A percentile compares a stretch with the other conserved stretches of the same genome.
Conservation (phyloP, 352 stramenopile genomes). For the Phytophthora chlamydospora region DNA sequence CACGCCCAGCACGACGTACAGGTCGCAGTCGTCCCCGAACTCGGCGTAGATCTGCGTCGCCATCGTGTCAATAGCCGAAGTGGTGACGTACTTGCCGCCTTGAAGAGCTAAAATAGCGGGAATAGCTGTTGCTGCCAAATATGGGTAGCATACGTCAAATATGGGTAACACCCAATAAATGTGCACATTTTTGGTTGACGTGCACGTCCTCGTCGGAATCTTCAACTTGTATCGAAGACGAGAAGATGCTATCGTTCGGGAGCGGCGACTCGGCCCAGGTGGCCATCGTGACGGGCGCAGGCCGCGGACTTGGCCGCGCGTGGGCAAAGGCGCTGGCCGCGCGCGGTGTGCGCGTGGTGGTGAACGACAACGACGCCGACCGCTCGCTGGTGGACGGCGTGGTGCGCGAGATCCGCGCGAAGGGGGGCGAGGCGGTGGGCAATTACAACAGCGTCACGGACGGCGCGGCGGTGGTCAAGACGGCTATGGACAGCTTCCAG, state of each 20-base stretch:
- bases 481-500: conserved; percentile 49
- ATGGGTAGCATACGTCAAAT: too few species aligned
- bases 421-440: conserved; percentile 50
- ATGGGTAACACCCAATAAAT: too few species aligned
- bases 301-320: conserved; percentile 51
- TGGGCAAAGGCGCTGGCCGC: conserved; percentile 56
- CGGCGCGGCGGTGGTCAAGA: conserved; percentile 50
- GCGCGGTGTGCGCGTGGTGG: conserved; percentile 59
- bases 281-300: conserved; percentile 68
- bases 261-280: conserved; percentile 55
- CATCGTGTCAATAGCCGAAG: conserved; percentile 20
- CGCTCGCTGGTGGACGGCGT: conserved; percentile 49
- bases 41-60: conserved; percentile 54
- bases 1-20: conserved; percentile 85
- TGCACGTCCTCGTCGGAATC: conserved; percentile 22
- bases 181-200: too few species aligned
- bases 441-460: conserved; percentile 62
- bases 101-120: conserved; percentile 11
- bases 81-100: conserved; percentile 6
- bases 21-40: conserved; percentile 68
- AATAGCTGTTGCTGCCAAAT: conserved; percentile 20
- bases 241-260: conserved; percentile 50
- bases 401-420: conserved; percentile 42
- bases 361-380: conserved; percentile 74
- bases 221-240: conserved; percentile 35